Base-by-base conservation (phyloP, 2,329 filamentous ascomycete species). In the Dothistroma septosporum region DNA sequence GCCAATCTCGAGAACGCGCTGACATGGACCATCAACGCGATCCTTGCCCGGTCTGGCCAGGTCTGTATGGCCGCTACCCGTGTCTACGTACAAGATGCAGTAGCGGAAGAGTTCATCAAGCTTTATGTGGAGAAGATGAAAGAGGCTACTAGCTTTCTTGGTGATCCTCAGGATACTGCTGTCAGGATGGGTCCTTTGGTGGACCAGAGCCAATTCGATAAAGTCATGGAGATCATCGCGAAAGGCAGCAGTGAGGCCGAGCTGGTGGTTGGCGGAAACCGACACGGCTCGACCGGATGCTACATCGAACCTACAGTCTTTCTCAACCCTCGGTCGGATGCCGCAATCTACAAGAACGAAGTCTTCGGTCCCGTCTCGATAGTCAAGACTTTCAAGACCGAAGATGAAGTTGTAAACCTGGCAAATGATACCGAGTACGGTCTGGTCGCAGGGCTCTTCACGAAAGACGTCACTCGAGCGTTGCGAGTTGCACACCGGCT, bases 201-300 rank as follows among this genome's bases (percentile, higher is more conserved):
- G 63, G 84, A 87, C 70, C 74, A 75, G 60, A 80, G 86, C 68
- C 82, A 86, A 64, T 82, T 79, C 4, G 71, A 83, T 35, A 79
- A 77, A 1, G 78, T 85, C 55, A 73, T 74, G 64, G 53, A 7
- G 8, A 35, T 55, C 35, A 47, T 64, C 32, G 57, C 60, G 14
- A 24, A 35, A 46, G 49, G 65, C 19, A 57, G 67, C 60, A 33
- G 28, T 8, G 63, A 63, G 47, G 66, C 60, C 0, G 61, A 59
- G 35, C 60, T 69, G 22, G 59, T 65, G 2, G 56, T 60, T 2
- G 68, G 68, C 11, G 68, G 68, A 33, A 46, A 57, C 11, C 12
- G 59, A 48, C 37, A 60, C 33, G 35, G 59, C 9, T 54, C 60
- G 11, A 60, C 44, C 4, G 78, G 79, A 14, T 76, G 73, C 60